phyloP scores from a whole-genome alignment of 1,284 basidiomycete genomes.

The Leccinum pachyderme region DNA sequence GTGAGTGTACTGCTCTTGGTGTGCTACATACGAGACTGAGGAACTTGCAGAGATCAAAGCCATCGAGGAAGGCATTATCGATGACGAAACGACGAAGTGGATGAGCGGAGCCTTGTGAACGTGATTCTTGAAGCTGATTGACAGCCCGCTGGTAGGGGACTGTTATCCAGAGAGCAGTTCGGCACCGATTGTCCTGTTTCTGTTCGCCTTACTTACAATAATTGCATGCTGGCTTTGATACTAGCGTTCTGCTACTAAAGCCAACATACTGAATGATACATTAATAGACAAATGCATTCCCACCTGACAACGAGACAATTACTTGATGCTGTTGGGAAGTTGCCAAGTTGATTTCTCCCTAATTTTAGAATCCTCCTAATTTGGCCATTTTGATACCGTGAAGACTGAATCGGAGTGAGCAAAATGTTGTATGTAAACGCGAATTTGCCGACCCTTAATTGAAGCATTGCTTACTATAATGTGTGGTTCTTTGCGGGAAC shows the following conservation, averaged over 20 bases:
- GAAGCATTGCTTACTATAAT: neutral
- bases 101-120: neutral
- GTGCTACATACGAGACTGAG: neutral
- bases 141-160: neutral
- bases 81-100: slow-evolving; percentile 1
- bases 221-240: neutral
- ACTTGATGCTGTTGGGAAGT: neutral
- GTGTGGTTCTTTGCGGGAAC: neutral
- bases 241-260: neutral
- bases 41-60: slow-evolving; percentile 28
- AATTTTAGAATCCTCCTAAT: neutral
- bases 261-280: neutral
- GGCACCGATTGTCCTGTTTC: slow-evolving; percentile 1
- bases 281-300: neutral
- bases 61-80: neutral
- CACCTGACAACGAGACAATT: neutral
- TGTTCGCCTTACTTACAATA: neutral
- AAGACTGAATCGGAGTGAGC: neutral
- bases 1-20: slow-evolving; percentile 16
- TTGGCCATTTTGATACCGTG: neutral
- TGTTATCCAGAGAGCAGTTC: neutral
- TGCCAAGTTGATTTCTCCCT: neutral
- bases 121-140: neutral
- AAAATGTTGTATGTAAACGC: neutral
- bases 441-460: neutral